A percentile compares a stretch with the other conserved stretches of the same genome.
Evolutionary conservation across 352 stramenopile species (phyloP).

Genomic region (Globisporangium recalcitrans): DNA sequence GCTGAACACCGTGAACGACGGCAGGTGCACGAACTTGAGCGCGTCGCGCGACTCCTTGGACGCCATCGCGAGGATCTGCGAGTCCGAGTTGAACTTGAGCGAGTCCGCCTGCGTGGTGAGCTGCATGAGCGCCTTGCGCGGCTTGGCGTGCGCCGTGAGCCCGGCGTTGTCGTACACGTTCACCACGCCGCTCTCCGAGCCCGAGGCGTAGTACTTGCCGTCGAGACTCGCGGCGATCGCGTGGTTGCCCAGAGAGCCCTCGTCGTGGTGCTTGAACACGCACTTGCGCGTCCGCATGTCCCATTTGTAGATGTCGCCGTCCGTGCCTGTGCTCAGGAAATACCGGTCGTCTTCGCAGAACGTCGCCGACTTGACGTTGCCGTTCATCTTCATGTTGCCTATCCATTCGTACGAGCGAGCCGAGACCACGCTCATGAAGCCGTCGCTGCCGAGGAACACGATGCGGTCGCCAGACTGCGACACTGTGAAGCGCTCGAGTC

Average conservation of each 20-base stretch:
- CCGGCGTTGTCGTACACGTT: constrained; percentile 93
- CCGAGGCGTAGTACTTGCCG: constrained; percentile 87
- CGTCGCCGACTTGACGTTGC: constrained; percentile 77
- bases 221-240: constrained; percentile 60
- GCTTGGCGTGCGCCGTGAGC: constrained; percentile 46
- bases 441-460: constrained; percentile 94
- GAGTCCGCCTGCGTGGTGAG: constrained; percentile 90
- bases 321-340: constrained; percentile 91
- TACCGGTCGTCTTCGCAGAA: constrained; percentile 92
- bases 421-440: constrained; percentile 93
- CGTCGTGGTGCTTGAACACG: constrained; percentile 74
- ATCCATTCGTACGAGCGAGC: constrained; percentile 91
- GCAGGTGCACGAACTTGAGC: constrained; percentile 94
- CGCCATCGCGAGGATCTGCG: constrained; percentile 93
- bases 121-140: constrained; percentile 96
- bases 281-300: constrained; percentile 87
- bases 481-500: constrained; percentile 88
- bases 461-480: constrained; percentile 87
- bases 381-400: constrained; percentile 96
- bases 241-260: constrained; percentile 84
- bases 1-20: constrained; percentile 92
- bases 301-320: constrained; percentile 97
- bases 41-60: constrained; percentile 90
- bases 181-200: constrained; percentile 95
- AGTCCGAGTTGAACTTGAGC: constrained; percentile 91